phyloP scores from a whole-genome alignment of 2,329 filamentous ascomycete genomes.

The Aspergillus fumigatiaffinis region DNA sequence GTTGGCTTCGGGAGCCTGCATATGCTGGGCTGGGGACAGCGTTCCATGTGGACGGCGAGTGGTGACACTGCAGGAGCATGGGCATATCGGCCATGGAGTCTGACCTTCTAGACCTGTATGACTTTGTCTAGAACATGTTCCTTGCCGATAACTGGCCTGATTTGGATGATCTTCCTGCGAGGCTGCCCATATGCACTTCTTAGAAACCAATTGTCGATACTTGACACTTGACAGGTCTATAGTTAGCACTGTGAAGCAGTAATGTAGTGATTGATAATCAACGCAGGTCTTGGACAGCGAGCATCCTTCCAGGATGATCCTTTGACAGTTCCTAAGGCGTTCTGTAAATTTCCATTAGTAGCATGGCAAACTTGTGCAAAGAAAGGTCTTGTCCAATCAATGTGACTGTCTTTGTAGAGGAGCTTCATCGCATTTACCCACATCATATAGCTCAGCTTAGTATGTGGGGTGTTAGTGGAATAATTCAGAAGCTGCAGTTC shows the following conservation, averaged over 20 bases:
- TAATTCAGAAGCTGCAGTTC: too few species aligned
- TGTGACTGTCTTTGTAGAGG: not conserved
- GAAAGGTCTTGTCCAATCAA: not conserved
- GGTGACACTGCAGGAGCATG: not conserved
- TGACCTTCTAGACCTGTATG: not conserved
- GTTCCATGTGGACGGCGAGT: not conserved
- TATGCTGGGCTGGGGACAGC: not conserved
- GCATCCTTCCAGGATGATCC: not conserved
- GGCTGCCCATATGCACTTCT: too few species aligned
- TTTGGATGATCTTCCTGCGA: not conserved
- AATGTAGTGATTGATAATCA: not conserved
- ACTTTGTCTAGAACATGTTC: not conserved
- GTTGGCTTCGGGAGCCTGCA: not conserved
- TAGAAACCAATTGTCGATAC: not conserved
- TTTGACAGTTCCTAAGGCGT: not conserved
- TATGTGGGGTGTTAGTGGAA: too few species aligned
- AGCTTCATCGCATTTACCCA: not conserved
- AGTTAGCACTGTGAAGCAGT: too few species aligned
- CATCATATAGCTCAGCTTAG: not conserved
- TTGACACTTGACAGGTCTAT: not conserved
- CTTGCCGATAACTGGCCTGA: not conserved
- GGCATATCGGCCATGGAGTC: not conserved
- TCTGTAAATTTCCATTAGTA: not conserved
- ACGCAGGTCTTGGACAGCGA: not conserved
- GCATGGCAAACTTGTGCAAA: not conserved